phyloP scores from a whole-genome alignment of 2,329 filamentous ascomycete genomes.

The Aspergillus ruber region DNA sequence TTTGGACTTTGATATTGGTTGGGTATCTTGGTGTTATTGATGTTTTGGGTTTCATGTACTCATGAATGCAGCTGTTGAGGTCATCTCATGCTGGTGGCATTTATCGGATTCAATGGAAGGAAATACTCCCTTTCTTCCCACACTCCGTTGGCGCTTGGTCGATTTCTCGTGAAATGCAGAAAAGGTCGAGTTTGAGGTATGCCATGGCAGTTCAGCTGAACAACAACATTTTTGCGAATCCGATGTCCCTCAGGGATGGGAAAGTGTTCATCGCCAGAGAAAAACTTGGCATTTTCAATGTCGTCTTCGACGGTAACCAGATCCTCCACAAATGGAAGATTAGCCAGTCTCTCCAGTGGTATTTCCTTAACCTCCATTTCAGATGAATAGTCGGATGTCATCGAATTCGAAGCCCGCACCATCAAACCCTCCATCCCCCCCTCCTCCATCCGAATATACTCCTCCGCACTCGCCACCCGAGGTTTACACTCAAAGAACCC shows the following conservation, averaged over 20 bases:
- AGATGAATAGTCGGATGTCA: not conserved
- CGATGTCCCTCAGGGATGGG: not conserved
- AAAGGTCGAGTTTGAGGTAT: not conserved
- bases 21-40: no score
- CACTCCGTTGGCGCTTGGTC: not conserved
- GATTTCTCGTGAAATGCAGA: not conserved
- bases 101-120: not conserved
- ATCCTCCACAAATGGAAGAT: not conserved
- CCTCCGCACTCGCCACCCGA: slow-evolving; percentile 1
- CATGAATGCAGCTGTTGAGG: no score
- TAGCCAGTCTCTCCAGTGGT: not conserved
- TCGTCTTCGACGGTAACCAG: not conserved
- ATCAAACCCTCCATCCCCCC: not conserved
- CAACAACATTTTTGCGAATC: not conserved
- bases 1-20: no score
- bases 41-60: no score
- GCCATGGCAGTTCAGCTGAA: not conserved
- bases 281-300: no score
- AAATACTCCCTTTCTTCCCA: not conserved
- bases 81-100: no score
- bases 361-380: not conserved
- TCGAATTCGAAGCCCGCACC: not conserved
- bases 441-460: not conserved
- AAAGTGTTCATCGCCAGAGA: no score
- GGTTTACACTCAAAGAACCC: slow-evolving; percentile 20